Evolutionary conservation across 2,329 filamentous ascomycete genomes (phyloP).

Genomic region (Penicillium paneum): DNA sequence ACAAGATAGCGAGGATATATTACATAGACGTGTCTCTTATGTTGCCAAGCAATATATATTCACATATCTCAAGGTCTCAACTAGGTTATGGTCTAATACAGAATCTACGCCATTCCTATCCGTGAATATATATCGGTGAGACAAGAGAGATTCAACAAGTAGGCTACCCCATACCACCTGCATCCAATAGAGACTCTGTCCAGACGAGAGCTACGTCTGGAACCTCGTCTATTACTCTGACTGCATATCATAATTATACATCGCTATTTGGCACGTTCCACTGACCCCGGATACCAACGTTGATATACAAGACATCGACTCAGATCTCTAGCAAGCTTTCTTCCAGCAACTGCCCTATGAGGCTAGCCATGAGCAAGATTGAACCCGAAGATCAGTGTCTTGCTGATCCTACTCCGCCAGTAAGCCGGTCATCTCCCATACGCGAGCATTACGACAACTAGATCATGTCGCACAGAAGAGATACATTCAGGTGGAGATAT

Average conservation of each 20-base stretch:
- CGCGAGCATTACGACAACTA: neutral
- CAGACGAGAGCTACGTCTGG: neutral
- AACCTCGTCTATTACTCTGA: too few species aligned
- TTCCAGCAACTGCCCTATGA: neutral
- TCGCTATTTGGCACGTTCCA: constrained; percentile 12
- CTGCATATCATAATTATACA: neutral
- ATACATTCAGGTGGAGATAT: neutral
- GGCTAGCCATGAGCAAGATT: neutral
- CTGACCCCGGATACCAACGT: constrained; percentile 6
- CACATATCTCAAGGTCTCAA: neutral
- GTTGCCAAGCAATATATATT: neutral
- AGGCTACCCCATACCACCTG: neutral
- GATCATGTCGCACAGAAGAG: neutral
- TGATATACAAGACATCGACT: constrained; percentile 5
- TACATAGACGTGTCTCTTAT: neutral
- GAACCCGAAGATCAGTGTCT: neutral
- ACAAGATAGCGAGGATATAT: neutral
- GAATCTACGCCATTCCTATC: neutral
- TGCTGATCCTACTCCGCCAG: neutral
- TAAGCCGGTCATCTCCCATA: neutral
- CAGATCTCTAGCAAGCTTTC: neutral
- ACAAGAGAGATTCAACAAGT: neutral
- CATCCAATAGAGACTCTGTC: neutral
- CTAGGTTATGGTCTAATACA: neutral
- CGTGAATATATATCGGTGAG: neutral